Conservation (phyloP, 192 early-diverging fungal species). For the Backusella tarrabulga region DNA sequence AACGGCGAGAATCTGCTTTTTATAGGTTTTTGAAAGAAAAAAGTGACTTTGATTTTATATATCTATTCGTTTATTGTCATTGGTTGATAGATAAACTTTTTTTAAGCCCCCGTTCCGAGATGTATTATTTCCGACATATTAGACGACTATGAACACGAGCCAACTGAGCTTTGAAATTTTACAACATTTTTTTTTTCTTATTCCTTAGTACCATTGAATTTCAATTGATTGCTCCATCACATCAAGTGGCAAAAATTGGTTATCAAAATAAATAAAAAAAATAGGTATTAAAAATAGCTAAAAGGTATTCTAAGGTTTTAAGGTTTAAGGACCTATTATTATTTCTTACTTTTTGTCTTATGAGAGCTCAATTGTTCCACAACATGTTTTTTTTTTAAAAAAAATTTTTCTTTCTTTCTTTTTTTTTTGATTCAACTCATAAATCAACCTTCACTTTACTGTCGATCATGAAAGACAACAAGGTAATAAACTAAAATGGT, state of each 20-base stretch:
- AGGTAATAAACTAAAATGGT: not conserved
- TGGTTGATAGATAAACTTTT: not conserved
- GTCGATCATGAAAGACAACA: not conserved
- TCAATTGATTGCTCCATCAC: not conserved
- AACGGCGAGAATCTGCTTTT: not conserved
- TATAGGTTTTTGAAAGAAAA: not conserved
- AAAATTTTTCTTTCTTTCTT: not conserved
- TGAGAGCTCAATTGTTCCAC: not conserved
- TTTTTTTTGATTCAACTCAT: not conserved
- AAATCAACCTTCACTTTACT: no score
- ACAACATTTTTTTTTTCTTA: not conserved
- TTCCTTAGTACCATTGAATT: not conserved
- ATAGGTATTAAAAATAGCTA: not conserved
- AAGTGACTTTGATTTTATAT: not conserved
- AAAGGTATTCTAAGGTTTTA: not conserved
- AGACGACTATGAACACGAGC: not conserved
- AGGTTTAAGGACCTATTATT: not conserved
- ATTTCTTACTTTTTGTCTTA: not conserved
- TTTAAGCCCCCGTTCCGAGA: constrained; percentile 1
- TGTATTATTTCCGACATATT: not conserved
- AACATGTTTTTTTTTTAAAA: not conserved
- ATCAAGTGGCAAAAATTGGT: no score
- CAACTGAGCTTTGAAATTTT: not conserved
- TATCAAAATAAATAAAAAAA: not conserved
- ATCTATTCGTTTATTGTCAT: not conserved